Percentiles rank a stretch among this genome's conserved stretches.
Conservation (phyloP, 495 filamentous ascomycete species). For the Penicillium atrosanguineum region DNA sequence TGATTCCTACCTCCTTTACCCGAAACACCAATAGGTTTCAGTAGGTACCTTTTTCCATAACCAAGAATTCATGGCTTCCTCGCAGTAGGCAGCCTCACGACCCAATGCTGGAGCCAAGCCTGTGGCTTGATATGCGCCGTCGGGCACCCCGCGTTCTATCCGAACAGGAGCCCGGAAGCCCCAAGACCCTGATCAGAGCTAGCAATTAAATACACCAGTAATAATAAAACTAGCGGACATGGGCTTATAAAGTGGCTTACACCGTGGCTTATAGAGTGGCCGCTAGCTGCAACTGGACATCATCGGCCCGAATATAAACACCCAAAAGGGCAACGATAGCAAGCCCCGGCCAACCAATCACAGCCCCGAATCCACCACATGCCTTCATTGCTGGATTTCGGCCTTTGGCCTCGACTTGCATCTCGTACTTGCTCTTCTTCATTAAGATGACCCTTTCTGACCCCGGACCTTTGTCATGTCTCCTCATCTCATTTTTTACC, state of each 20-base stretch:
- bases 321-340: background rate
- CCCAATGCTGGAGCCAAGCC: too few species aligned
- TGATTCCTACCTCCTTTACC: too few species aligned
- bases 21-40: too few species aligned
- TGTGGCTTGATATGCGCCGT: too few species aligned
- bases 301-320: background rate
- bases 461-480: background rate
- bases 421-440: too few species aligned
- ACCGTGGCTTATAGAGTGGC: background rate
- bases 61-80: too few species aligned
- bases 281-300: background rate
- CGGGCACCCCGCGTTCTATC: too few species aligned
- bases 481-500: background rate
- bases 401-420: too few species aligned
- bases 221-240: background rate
- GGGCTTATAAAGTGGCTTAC: background rate
- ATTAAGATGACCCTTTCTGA: background rate
- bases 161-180: too few species aligned
- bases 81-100: too few species aligned
- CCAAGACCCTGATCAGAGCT: background rate
- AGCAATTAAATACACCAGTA: background rate
- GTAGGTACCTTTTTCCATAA: too few species aligned
- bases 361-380: background rate
- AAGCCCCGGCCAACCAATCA: constrained; percentile 1
- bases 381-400: background rate